Evolutionary conservation across 495 filamentous ascomycete genomes (phyloP).

Genomic region (Melanomma pulvis-pyrius): DNA sequence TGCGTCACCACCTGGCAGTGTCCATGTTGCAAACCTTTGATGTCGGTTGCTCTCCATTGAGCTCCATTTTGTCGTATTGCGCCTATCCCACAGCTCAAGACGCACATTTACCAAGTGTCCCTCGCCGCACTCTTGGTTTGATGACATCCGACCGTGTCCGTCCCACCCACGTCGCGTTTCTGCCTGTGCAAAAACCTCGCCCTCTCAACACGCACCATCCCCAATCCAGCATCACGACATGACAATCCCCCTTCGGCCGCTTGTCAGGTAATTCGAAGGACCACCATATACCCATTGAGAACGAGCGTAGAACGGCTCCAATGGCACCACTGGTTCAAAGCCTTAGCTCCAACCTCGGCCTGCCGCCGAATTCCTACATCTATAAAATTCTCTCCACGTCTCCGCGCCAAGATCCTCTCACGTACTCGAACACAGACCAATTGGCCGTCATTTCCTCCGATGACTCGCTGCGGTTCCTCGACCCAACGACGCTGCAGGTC

Average conservation of each 20-base stretch:
- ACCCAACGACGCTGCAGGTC: constrained; percentile 44
- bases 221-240: constrained; percentile 4
- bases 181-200: neutral
- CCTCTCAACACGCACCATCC: neutral
- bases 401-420: constrained; percentile 19
- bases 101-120: no score
- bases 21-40: no score
- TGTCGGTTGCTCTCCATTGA: no score
- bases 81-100: no score
- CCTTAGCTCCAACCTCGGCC: constrained; percentile 16
- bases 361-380: constrained; percentile 39
- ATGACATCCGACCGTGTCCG: neutral
- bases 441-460: constrained; percentile 46
- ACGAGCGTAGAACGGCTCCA: neutral
- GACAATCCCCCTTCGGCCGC: neutral
- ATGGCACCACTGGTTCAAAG: constrained; percentile 29
- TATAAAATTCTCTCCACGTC: constrained; percentile 35
- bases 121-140: no score
- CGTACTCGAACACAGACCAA: constrained; percentile 25
- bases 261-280: neutral
- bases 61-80: no score
- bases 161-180: neutral
- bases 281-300: neutral
- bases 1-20: no score
- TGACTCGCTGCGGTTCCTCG: constrained; percentile 59